These are phyloP conservation scores for Petrea volubilis DNA, from an alignment of 257 asterid species.

Conservation along the genomic window DNA sequence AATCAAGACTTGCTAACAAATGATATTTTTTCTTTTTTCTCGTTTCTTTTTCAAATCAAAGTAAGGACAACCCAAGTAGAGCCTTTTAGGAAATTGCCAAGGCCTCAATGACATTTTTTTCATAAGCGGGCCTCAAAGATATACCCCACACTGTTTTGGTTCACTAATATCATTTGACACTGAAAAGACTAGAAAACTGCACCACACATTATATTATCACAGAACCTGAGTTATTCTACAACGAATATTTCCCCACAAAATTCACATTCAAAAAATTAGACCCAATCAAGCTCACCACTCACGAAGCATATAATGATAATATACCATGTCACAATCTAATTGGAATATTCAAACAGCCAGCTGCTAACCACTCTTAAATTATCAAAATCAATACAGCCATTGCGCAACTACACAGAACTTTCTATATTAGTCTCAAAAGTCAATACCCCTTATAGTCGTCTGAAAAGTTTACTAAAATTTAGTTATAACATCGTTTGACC, in stretches of 20 bases:
- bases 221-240: not conserved
- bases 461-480: too few relatives aligned
- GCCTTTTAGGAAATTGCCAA: conserved; percentile 29
- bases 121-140: conserved; percentile 23
- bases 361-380: conserved; percentile 8
- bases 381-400: conserved; percentile 25
- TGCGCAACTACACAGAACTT: too few relatives aligned
- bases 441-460: too few relatives aligned
- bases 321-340: conserved; percentile 12
- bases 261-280: conserved; percentile 12
- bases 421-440: too few relatives aligned
- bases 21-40: conserved; percentile 17
- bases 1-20: conserved; percentile 7
- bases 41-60: conserved; percentile 25
- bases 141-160: conserved; percentile 31
- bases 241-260: conserved; percentile 18
- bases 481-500: too few relatives aligned
- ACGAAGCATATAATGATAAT: conserved; percentile 14
- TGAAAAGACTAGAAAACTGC: conserved; percentile 18
- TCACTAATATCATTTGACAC: conserved; percentile 29
- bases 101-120: conserved; percentile 30
- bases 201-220: conserved; percentile 55
- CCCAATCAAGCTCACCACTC: conserved; percentile 6
- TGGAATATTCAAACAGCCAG: conserved; percentile 12
- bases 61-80: conserved; percentile 38